Conservation (phyloP, 495 filamentous ascomycete genomes). For the Terfezia boudieri region DNA sequence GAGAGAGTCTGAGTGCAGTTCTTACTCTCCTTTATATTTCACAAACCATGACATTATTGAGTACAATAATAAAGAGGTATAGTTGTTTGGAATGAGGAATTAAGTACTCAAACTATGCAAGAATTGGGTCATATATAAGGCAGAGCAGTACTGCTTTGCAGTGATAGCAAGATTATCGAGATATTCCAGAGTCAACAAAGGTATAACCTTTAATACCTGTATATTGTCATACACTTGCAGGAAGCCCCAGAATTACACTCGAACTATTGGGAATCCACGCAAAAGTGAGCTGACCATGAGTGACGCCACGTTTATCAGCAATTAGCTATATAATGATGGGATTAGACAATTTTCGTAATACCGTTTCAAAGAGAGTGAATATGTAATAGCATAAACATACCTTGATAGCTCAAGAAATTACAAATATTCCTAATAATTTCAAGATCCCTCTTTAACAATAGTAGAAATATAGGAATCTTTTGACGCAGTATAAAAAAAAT, state of each 20-base stretch:
- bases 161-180: constrained; percentile 46
- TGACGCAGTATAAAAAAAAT: too few species aligned
- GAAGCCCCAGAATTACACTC: constrained; percentile 55
- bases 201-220: constrained; percentile 34
- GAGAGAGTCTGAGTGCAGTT: too few species aligned
- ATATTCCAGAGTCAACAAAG: constrained; percentile 42
- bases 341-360: not conserved
- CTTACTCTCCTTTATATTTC: too few species aligned
- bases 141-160: constrained; percentile 16
- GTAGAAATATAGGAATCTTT: constrained; percentile 27
- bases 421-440: too few species aligned
- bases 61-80: too few species aligned
- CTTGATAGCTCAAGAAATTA: constrained; percentile 9
- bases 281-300: constrained; percentile 42
- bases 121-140: too few species aligned
- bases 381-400: not conserved
- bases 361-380: not conserved
- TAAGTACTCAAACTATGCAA: too few species aligned
- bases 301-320: constrained; percentile 42
- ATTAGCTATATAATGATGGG: constrained; percentile 31
- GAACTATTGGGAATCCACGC: constrained; percentile 58
- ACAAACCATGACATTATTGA: too few species aligned
- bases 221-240: constrained; percentile 60
- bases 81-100: too few species aligned
- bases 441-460: too few species aligned